These are phyloP conservation scores for Rhypophila decipiens DNA, from an alignment of 495 filamentous ascomycete genomes.

Conservation along the genomic window DNA sequence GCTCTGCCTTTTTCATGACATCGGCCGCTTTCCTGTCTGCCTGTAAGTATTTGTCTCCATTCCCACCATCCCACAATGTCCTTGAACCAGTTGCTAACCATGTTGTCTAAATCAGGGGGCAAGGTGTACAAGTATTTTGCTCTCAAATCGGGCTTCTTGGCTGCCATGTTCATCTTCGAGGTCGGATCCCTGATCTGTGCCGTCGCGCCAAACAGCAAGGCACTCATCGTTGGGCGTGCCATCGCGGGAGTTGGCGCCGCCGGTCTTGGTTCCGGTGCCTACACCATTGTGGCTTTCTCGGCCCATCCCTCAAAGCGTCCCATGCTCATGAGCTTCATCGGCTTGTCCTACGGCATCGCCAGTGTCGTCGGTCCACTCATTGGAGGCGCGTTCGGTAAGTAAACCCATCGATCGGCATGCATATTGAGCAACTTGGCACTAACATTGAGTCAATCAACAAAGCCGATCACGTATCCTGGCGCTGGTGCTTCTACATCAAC, in stretches of 20 bases:
- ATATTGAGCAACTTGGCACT: no score
- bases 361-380: conserved; percentile 20
- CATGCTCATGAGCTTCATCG: conserved; percentile 35
- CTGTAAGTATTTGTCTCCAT: conserved; percentile 7
- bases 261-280: conserved; percentile 24
- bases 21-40: conserved; percentile 29
- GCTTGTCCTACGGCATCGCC: conserved; percentile 34
- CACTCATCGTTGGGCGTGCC: conserved; percentile 49
- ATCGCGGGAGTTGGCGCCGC: conserved; percentile 44
- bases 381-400: conserved; percentile 8
- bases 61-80: background rate
- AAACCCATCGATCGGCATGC: no score
- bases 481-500: conserved; percentile 77
- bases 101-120: conserved; percentile 5
- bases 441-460: no score
- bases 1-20: conserved; percentile 34
- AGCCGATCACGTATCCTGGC: conserved; percentile 26
- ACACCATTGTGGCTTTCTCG: conserved; percentile 33
- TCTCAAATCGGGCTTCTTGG: conserved; percentile 34
- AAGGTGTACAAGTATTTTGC: conserved; percentile 25
- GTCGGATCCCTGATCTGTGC: conserved; percentile 47
- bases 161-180: conserved; percentile 40
- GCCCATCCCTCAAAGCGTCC: conserved; percentile 36
- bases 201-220: conserved; percentile 41
- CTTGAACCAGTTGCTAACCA: conserved; percentile 4